phyloP scores from a whole-genome alignment of 495 filamentous ascomycete genomes.

The Penicillium argentinense region DNA sequence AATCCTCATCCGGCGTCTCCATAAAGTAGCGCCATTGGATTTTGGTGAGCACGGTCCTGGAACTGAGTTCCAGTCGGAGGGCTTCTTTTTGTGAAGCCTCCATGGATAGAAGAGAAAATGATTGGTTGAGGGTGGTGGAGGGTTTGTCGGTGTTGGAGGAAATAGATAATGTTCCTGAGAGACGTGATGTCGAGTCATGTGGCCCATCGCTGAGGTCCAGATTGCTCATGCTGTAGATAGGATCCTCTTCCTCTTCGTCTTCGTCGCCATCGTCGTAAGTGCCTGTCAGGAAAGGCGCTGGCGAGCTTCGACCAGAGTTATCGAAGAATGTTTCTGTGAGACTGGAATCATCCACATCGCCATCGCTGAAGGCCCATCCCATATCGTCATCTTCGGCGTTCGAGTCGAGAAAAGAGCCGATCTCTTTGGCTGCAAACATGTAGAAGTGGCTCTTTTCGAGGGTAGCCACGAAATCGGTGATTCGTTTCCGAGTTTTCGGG shows the following conservation, averaged over 20 bases:
- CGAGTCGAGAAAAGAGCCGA: slow-evolving; percentile 63
- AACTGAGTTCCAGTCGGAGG: slow-evolving; percentile 59
- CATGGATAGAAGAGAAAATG: slow-evolving; percentile 51
- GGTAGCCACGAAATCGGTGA: slow-evolving; percentile 69
- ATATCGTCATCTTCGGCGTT: slow-evolving; percentile 76
- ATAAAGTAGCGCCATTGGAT: slow-evolving; percentile 81
- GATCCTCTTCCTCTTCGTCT: slow-evolving; percentile 41
- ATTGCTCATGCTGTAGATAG: slow-evolving; percentile 44
- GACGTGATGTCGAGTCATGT: slow-evolving; percentile 36
- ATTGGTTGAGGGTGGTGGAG: slow-evolving; percentile 41
- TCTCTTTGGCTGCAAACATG: slow-evolving; percentile 79
- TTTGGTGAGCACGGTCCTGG: slow-evolving; percentile 65
- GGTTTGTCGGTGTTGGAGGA: slow-evolving; percentile 41
- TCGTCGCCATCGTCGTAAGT: slow-evolving; percentile 27
- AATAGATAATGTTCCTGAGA: slow-evolving; percentile 45
- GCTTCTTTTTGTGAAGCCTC: slow-evolving; percentile 78
- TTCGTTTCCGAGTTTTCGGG: slow-evolving; percentile 65
- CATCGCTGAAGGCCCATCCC: slow-evolving; percentile 71
- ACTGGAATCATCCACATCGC: slow-evolving; percentile 45
- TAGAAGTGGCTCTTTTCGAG: slow-evolving; percentile 72
- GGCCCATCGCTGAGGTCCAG: slow-evolving; percentile 45
- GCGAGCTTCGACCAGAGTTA: slow-evolving; percentile 39
- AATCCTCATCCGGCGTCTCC: slow-evolving; percentile 73
- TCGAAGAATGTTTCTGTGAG: slow-evolving; percentile 39
- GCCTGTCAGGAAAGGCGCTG: slow-evolving; percentile 36